Base-by-base conservation (phyloP, 306 rosid genomes). In the Alnus glutinosa region DNA sequence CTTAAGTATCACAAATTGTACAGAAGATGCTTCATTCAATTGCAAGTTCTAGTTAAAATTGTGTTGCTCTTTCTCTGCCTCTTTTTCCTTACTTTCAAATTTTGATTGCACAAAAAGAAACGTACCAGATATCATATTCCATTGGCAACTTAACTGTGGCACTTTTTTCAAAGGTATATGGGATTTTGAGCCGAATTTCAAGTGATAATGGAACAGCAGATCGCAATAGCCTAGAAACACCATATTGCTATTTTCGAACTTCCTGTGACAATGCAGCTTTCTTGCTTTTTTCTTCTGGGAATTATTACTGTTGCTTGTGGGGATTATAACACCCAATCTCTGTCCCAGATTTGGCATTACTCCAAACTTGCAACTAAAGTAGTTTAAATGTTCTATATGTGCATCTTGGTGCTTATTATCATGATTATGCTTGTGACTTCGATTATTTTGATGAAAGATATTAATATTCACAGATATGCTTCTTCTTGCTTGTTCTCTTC, bases 71-170 rank as follows among this genome's bases (percentile, higher is more conserved):
- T 62, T 18, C 37, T 23, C 63, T 42, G 28, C 46, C 49, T 23
- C 77, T 77, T 23, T 76, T 71, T 76, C 44, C 66, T 72, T 61
- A 28, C 34, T 59, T 59, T 59, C 66, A 59, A 13, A 59, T 59
- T 59, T 59, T 28, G 8, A 9, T 59, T 32, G 32, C 12, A 59
- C 32, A 11, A 28, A 59, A 23, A 28, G 66, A 59, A 59, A 59
- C 13, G 37, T 59, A 28, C 11, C 16, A 59, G 66, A 59, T 23
- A 28, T 3, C 66, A 58, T 58, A 59, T 30, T 23, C 66, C 66
- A 49, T 59, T 23, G 13, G 37, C 66, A 59, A 28, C 30, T 28
- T 23, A 59, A 59, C 46, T 10, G 66, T 59, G 66, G 16, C 34
- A 3, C 14, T 23, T 19, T 59, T 52, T 52, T 4, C 2, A 59